A percentile compares a stretch with the other conserved stretches of the same genome.
Evolutionary conservation across 176 grass and related monocot genomes (phyloP).

Genomic region (Phragmites australis): DNA sequence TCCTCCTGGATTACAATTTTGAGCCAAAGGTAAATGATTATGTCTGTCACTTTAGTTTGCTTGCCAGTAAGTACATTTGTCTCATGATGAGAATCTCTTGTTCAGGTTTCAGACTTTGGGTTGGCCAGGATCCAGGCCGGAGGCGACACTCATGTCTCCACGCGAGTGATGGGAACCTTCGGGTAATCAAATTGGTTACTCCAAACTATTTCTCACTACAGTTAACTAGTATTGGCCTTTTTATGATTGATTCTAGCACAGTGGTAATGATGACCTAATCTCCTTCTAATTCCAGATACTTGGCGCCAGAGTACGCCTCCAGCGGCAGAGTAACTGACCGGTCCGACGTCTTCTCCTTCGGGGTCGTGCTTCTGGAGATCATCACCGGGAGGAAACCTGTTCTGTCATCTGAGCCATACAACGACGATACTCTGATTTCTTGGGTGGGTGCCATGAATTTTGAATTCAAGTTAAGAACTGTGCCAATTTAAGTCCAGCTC

Average conservation of each 20-base stretch:
- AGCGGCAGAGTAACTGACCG: slow-evolving; percentile 58
- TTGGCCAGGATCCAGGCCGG: slow-evolving; percentile 63
- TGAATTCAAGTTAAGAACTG: background rate
- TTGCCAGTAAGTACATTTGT: background rate
- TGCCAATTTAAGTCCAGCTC: no score
- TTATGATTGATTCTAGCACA: background rate
- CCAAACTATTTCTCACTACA: background rate
- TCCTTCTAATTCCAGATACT: slow-evolving; percentile 40
- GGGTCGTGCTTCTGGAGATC: slow-evolving; percentile 65
- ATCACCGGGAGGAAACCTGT: slow-evolving; percentile 63
- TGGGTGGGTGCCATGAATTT: slow-evolving; percentile 27
- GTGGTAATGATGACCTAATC: background rate
- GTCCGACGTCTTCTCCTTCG: slow-evolving; percentile 70
- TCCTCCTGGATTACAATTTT: slow-evolving; percentile 78
- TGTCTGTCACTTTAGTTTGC: background rate
- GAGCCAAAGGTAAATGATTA: slow-evolving; percentile 61
- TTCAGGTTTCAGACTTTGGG: slow-evolving; percentile 91
- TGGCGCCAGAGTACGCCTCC: slow-evolving; percentile 58
- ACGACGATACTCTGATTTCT: slow-evolving; percentile 48
- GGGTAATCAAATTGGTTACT: slow-evolving; percentile 51
- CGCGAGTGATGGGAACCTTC: slow-evolving; percentile 73
- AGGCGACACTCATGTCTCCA: slow-evolving; percentile 59
- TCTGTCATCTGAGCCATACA: slow-evolving; percentile 29
- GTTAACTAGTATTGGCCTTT: no score
- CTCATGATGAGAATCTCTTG: background rate